Evolutionary conservation across 192 early-diverging fungal genomes (phyloP).

Genomic region (Nowakowskiella sp.): DNA sequence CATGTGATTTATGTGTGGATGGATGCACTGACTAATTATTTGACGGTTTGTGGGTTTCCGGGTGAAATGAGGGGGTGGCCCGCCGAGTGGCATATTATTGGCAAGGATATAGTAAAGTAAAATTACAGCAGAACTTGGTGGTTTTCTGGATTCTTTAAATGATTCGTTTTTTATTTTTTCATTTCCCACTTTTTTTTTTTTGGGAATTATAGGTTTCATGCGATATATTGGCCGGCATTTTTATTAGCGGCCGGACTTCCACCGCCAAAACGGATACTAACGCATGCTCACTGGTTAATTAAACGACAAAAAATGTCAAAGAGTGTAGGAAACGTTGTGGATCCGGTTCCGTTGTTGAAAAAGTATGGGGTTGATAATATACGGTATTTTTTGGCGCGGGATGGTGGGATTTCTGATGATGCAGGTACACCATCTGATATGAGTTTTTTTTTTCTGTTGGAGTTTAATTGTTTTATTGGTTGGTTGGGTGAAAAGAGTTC

Average conservation of each 20-base stretch:
- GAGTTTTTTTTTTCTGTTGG: slow-evolving; percentile 1
- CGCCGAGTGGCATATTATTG: slow-evolving; percentile 76
- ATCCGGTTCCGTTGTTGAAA: slow-evolving; percentile 65
- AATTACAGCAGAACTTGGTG: neutral
- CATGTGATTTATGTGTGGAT: slow-evolving; percentile 98
- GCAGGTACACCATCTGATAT: slow-evolving; percentile 52
- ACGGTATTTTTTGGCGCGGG: slow-evolving; percentile 82
- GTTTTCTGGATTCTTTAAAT: neutral
- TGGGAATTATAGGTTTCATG: slow-evolving; percentile 65
- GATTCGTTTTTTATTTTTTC: neutral
- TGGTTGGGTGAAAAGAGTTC: slow-evolving; percentile 47
- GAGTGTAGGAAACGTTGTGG: slow-evolving; percentile 82
- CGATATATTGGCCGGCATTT: slow-evolving; percentile 96
- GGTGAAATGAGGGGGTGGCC: slow-evolving; percentile 46
- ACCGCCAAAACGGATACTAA: slow-evolving; percentile 70
- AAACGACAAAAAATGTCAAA: slow-evolving; percentile 92
- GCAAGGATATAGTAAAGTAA: slow-evolving; percentile 87
- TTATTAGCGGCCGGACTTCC: slow-evolving; percentile 78
- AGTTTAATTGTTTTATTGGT: neutral
- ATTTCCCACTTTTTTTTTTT: neutral
- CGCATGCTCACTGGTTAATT: slow-evolving; percentile 94
- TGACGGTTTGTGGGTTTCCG: slow-evolving; percentile 80
- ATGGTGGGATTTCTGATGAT: slow-evolving; percentile 83
- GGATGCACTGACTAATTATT: slow-evolving; percentile 89
- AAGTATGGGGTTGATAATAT: slow-evolving; percentile 78